Conservation (phyloP, 2,329 filamentous ascomycete genomes). For the Ascochyta clinopodiicola region DNA sequence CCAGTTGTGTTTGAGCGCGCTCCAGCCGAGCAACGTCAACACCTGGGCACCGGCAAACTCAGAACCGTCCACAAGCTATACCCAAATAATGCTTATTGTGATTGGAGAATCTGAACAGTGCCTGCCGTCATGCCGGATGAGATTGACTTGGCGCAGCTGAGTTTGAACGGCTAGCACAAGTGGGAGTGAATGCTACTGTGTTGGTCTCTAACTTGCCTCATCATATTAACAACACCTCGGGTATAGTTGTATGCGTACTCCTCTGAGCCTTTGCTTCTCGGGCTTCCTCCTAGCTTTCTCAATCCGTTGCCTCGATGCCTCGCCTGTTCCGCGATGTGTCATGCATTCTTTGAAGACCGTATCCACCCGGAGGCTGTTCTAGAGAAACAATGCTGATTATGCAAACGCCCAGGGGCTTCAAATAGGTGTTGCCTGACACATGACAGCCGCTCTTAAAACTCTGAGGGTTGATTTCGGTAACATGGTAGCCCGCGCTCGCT, state of each 20-base stretch:
- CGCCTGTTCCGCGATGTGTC: not conserved
- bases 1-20: slow-evolving; percentile 45
- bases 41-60: slow-evolving; percentile 21
- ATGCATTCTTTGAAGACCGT: not conserved
- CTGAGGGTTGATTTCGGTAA: not conserved
- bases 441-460: not conserved
- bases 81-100: slow-evolving; percentile 32
- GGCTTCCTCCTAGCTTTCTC: not conserved
- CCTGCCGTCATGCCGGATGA: not conserved
- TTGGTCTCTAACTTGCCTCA: not conserved
- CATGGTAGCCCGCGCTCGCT: not conserved
- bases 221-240: not conserved
- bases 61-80: slow-evolving; percentile 20
- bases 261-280: not conserved
- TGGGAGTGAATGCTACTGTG: not conserved
- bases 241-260: not conserved
- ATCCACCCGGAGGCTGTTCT: not conserved
- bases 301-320: not conserved
- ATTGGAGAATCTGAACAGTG: slow-evolving; percentile 20
- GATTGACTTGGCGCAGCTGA: not conserved
- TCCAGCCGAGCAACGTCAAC: slow-evolving; percentile 24
- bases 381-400: not conserved
- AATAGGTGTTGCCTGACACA: slow-evolving; percentile 6
- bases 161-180: not conserved
- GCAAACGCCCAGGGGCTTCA: not conserved